Evolutionary conservation across 2,329 filamentous ascomycete genomes (phyloP).

Genomic region (Sclerotinia trifoliorum): DNA sequence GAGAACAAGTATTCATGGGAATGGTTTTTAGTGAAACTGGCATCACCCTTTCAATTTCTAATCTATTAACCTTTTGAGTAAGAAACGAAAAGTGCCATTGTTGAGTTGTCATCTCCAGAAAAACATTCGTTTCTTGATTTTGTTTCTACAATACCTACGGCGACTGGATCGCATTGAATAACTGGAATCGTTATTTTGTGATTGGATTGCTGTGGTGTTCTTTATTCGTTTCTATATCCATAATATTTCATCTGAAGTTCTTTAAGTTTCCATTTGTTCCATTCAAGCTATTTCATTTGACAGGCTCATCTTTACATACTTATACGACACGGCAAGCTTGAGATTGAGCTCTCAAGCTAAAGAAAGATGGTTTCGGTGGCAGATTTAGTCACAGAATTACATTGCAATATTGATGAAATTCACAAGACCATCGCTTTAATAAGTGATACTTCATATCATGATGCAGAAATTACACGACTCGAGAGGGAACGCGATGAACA

Average conservation of each 20-base stretch:
- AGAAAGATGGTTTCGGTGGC: slow-evolving; percentile 25
- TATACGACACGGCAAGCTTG: slow-evolving; percentile 3
- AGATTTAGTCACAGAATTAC: slow-evolving; percentile 34
- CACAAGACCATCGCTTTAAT: slow-evolving; percentile 31
- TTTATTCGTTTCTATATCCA: slow-evolving; percentile 9
- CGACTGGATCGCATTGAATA: slow-evolving; percentile 10
- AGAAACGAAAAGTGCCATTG: slow-evolving; percentile 10
- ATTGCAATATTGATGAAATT: slow-evolving; percentile 36
- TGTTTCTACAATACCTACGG: background rate
- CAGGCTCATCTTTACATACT: background rate
- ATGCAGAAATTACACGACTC: slow-evolving; percentile 33
- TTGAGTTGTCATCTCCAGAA: background rate
- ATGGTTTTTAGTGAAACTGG: slow-evolving; percentile 14
- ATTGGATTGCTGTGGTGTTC: background rate
- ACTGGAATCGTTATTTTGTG: slow-evolving; percentile 3
- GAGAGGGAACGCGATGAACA: slow-evolving; percentile 31
- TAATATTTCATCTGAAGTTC: slow-evolving; percentile 16
- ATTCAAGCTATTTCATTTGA: background rate
- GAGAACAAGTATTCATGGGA: background rate
- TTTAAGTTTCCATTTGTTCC: background rate
- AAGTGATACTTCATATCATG: slow-evolving; percentile 31
- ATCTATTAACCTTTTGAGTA: background rate
- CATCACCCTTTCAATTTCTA: slow-evolving; percentile 14
- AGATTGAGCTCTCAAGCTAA: background rate
- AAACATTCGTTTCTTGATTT: background rate